Evolutionary conservation across 192 early-diverging fungal species (phyloP).

Genomic region (Backusella sp.): DNA sequence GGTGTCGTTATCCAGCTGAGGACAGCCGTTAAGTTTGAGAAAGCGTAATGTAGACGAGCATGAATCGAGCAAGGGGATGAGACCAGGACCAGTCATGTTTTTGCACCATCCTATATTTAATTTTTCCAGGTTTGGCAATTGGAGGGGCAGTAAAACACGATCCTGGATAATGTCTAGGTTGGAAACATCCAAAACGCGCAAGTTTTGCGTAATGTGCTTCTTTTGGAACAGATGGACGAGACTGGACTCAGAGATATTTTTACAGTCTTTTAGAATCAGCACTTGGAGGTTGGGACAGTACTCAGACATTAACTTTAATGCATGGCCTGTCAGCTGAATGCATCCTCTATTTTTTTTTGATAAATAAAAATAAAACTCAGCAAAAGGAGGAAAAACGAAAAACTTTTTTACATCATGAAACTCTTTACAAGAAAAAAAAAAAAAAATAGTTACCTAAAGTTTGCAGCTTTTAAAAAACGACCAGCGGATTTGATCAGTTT

Average conservation of each 20-base stretch:
- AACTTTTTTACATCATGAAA: conserved; percentile 5
- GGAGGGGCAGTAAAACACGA: conserved; percentile 38
- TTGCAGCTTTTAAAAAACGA: conserved; percentile 36
- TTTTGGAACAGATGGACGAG: conserved; percentile 40
- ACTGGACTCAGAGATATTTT: conserved; percentile 38
- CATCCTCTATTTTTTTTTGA: conserved; percentile 34
- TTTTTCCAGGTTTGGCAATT: conserved; percentile 35
- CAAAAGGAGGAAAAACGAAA: background rate
- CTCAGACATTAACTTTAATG: conserved; percentile 26
- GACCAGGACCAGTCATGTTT: conserved; percentile 42
- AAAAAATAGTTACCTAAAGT: conserved; percentile 40
- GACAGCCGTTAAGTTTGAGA: conserved; percentile 46
- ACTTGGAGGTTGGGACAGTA: conserved; percentile 42
- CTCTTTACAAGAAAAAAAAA: background rate
- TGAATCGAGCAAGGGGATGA: conserved; percentile 27
- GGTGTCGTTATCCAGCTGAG: conserved; percentile 40
- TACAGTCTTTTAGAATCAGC: conserved; percentile 35
- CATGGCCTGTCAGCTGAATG: conserved; percentile 34
- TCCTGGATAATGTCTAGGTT: conserved; percentile 43
- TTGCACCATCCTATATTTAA: conserved; percentile 53
- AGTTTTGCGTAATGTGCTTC: conserved; percentile 14
- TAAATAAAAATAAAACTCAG: conserved; percentile 12
- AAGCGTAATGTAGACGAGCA: conserved; percentile 39
- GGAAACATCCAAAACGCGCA: conserved; percentile 41
- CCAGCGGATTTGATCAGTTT: conserved; percentile 31